Evolutionary conservation across 805 yeast genomes (phyloP), one percentile per base, ranked within the genome.

Genomic region (Yamadazyma phyllophila): DNA sequence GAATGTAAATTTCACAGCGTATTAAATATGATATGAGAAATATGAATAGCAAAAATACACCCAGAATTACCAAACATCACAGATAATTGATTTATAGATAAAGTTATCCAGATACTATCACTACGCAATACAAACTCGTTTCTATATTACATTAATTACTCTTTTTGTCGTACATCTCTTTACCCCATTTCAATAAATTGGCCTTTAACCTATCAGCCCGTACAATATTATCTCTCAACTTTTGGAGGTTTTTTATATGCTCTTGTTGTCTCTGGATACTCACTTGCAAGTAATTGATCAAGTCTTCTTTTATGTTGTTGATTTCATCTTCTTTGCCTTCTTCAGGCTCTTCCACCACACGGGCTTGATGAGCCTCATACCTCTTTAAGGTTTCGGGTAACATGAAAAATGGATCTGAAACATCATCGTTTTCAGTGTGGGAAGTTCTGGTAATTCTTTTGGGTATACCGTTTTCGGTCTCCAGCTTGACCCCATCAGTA

Each of bases 101-200:
- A n/a, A n/a, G n/a, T n/a, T n/a, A n/a, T n/a, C n/a, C n/a, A n/a
- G n/a, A n/a, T n/a, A n/a, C n/a, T n/a, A 20, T 20, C 24, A 20
- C 24, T 20, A 20, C 24, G 6, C 6, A 3, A 20, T 20, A 20
- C 24, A 6, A 20, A 20, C 3, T 20, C 24, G 24, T 20, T 37
- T 26, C 39, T 33, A 24, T 32, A 26, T 16, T 35, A 35, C 36
- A 20, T 27, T 27, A 60, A 37, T 46, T 54, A 46, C 64, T 61
- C 42, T 55, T 62, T 36, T 61, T 63, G 33, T 63, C 95, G 50
- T 84, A 74, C 78, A 87, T 85, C 59, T 91, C 97, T 56, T 78
- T 78, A 45, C 94, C 87, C 98, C 98, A 92, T 53, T 80, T 77
- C 51, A 74, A 77, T 38, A 94, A 77, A 52, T 82, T 80, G 37